Evolutionary conservation across 1,139 yeast species (phyloP).

Genomic region (Protomyces pachydermus): DNA sequence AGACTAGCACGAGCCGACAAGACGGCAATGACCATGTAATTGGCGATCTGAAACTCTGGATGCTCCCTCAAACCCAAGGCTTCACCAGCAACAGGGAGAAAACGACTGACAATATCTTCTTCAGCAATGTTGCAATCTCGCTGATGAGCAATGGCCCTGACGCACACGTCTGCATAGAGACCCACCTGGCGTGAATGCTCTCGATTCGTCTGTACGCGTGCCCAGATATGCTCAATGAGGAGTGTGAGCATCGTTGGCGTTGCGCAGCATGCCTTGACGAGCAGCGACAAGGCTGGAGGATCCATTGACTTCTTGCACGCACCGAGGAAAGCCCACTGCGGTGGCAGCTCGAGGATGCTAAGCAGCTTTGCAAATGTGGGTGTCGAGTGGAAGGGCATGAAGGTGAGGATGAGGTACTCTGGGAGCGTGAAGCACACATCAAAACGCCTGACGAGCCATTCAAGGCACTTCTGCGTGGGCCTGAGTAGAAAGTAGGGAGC

Average conservation of each 20-base stretch:
- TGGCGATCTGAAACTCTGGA: conserved; percentile 71
- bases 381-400: conserved; percentile 70
- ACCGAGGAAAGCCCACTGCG: conserved; percentile 67
- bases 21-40: conserved; percentile 76
- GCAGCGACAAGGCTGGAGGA: conserved; percentile 62
- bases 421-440: conserved; percentile 69
- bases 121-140: conserved; percentile 40
- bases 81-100: conserved; percentile 45
- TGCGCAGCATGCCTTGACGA: conserved; percentile 59
- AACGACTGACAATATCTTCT: conserved; percentile 44
- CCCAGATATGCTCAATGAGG: conserved; percentile 56
- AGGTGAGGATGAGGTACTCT: conserved; percentile 63
- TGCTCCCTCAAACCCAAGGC: conserved; percentile 39
- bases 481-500: conserved; percentile 70
- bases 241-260: conserved; percentile 65
- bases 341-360: conserved; percentile 56
- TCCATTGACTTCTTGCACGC: conserved; percentile 63
- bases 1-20: conserved; percentile 68
- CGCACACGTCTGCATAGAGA: conserved; percentile 70
- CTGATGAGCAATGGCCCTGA: conserved; percentile 56
- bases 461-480: conserved; percentile 77
- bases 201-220: conserved; percentile 45
- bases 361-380: conserved; percentile 71
- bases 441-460: conserved; percentile 92
- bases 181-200: conserved; percentile 64